A percentile compares a stretch with the other conserved stretches of the same genome.
Evolutionary conservation across 768 basidiomycete species (phyloP).

Genomic region (Tricholoma terreum): DNA sequence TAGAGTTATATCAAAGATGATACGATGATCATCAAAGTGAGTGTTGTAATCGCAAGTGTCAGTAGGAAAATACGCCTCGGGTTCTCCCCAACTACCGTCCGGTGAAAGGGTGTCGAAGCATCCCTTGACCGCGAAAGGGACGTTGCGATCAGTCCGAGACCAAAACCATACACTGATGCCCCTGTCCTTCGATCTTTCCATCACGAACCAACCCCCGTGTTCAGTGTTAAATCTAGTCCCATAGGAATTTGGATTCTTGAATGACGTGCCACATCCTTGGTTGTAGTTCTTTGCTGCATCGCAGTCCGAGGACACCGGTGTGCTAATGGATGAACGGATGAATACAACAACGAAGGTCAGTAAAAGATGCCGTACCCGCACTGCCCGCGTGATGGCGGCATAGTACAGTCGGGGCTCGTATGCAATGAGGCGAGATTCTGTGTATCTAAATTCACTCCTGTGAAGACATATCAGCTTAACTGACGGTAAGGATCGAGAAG

Average conservation of each 20-base stretch:
- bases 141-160: slow-evolving; percentile 40
- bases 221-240: slow-evolving; percentile 46
- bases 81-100: slow-evolving; percentile 37
- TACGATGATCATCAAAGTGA: slow-evolving; percentile 50
- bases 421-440: slow-evolving; percentile 54
- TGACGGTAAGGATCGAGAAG: neutral
- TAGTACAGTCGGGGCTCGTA: slow-evolving; percentile 46
- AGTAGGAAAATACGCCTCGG: slow-evolving; percentile 48
- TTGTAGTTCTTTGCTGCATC: slow-evolving; percentile 50
- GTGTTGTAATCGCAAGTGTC: slow-evolving; percentile 47
- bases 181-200: slow-evolving; percentile 36
- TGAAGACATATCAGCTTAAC: neutral
- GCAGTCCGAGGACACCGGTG: slow-evolving; percentile 42
- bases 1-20: slow-evolving; percentile 61
- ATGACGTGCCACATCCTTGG: slow-evolving; percentile 57
- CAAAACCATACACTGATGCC: slow-evolving; percentile 66
- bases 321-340: slow-evolving; percentile 24
- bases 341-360: neutral
- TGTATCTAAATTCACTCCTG: slow-evolving; percentile 48
- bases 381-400: slow-evolving; percentile 40
- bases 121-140: slow-evolving; percentile 40
- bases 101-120: slow-evolving; percentile 15
- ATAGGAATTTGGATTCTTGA: slow-evolving; percentile 38
- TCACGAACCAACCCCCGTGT: slow-evolving; percentile 61
- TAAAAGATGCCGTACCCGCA: slow-evolving; percentile 38